Percentiles rank a stretch among this genome's conserved stretches.
Evolutionary conservation across 805 yeast species (phyloP).

Genomic region (Suhomyces prunicola): DNA sequence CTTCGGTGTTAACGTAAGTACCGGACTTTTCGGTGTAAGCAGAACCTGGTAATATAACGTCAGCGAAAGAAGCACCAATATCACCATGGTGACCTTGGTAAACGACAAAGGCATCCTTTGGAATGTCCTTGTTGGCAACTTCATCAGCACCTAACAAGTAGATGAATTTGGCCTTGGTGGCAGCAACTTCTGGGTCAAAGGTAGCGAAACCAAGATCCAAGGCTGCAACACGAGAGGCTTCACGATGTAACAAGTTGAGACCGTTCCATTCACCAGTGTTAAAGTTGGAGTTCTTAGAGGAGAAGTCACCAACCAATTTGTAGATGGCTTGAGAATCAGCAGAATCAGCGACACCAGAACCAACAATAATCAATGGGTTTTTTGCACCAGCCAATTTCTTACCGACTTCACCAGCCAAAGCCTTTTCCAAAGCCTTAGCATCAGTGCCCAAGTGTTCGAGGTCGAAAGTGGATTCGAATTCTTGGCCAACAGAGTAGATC

Average conservation of each 20-base stretch:
- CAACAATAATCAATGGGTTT: conserved; percentile 75
- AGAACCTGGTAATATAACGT: conserved; percentile 80
- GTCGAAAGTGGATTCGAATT: conserved; percentile 74
- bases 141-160: conserved; percentile 87
- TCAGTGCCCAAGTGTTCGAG: conserved; percentile 60
- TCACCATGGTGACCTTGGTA: conserved; percentile 95
- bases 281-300: conserved; percentile 53
- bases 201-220: conserved; percentile 76
- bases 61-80: conserved; percentile 82
- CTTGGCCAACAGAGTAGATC: conserved; percentile 69
- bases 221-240: conserved; percentile 86
- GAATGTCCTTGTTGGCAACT: conserved; percentile 62
- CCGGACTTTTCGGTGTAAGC: conserved; percentile 87
- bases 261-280: conserved; percentile 79
- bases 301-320: conserved; percentile 60
- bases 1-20: conserved; percentile 86
- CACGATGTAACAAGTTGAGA: conserved; percentile 73
- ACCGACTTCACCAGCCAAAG: conserved; percentile 68
- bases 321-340: conserved; percentile 61
- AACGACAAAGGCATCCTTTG: conserved; percentile 81
- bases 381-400: conserved; percentile 61
- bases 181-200: conserved; percentile 43
- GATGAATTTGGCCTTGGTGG: conserved; percentile 64
- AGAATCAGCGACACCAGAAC: conserved; percentile 73
- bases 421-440: conserved; percentile 53